phyloP scores from a whole-genome alignment of 73 alveolate genomes.

The Tetrahymena thermophila region DNA sequence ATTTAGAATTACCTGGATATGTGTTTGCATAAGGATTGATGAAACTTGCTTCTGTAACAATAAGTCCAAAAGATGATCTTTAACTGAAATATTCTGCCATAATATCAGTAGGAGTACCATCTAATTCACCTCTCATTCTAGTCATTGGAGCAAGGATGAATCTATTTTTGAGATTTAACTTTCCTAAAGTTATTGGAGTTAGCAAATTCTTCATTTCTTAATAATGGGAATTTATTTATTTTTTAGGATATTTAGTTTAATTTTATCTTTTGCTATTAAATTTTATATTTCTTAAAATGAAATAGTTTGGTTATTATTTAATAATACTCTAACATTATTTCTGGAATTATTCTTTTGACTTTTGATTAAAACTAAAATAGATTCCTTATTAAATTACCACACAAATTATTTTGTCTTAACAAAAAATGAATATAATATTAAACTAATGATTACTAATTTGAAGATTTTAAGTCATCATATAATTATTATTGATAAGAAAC shows the following conservation, averaged over 20 bases:
- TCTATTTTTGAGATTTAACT: slow-evolving; percentile 8
- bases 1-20: slow-evolving; percentile 15
- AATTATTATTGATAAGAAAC: too few relatives aligned
- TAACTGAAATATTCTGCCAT: slow-evolving; percentile 17
- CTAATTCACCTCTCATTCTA: slow-evolving; percentile 28
- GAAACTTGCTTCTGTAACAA: slow-evolving; percentile 11
- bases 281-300: too few relatives aligned
- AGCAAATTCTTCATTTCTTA: not conserved
- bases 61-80: slow-evolving; percentile 35
- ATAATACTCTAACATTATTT: too few relatives aligned
- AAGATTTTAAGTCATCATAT: too few relatives aligned
- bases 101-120: slow-evolving; percentile 7
- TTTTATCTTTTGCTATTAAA: too few relatives aligned
- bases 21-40: slow-evolving; percentile 3
- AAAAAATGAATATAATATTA: too few relatives aligned
- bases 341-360: not conserved
- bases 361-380: not conserved
- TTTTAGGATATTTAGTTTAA: not conserved
- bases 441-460: not conserved
- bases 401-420: too few relatives aligned
- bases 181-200: slow-evolving; percentile 35
- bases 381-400: not conserved
- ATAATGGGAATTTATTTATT: too few relatives aligned
- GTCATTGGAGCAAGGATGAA: slow-evolving; percentile 29
- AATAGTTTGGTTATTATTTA: too few relatives aligned